Evolutionary conservation across 2,329 filamentous ascomycete species (phyloP), one percentile per base, ranked within the genome.

Genomic region (Chaetomiaceae sp.): DNA sequence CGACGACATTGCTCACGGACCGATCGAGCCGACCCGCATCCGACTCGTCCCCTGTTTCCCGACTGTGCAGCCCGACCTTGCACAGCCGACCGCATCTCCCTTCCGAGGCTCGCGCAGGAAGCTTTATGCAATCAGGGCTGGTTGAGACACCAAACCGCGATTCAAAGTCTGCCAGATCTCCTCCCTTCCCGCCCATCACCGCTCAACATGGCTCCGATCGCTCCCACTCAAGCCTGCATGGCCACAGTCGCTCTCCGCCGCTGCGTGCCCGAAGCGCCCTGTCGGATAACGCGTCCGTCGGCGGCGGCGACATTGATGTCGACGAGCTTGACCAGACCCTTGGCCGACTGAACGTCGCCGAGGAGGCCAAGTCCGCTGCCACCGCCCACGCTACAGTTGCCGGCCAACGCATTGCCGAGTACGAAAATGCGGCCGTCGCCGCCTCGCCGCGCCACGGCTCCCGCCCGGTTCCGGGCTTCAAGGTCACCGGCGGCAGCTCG

Each of bases 91-190:
- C 53, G 50, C 53, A 43, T 48, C 54, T 53, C 40, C 45, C 57
- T 59, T 60, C 58, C n/a, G 53, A 63, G 52, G 62, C 58, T 60
- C 57, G 55, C 58, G 55, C 61, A 64, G 64, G 63, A 64, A 72
- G 66, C 78, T 83, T 75, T 79, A 83, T 83, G 79, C 79, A 81
- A 71, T 71, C 69, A 75, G 75, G 74, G 72, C 69, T 69, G 55
- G 60, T 61, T 58, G 68, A 72, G 63, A 67, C 61, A 72, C 66
- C 68, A 65, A 62, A 68, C 67, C 61, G 61, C 56, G 61, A 59
- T 60, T 63, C 60, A 55, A 67, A 66, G 52, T 58, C 64, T 56
- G 65, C 56, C 64, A 61, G 58, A 56, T 53, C 66, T 51, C 55
- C 61, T 47, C 56, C 18, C 45, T 35, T 59, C 48, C 48, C 64